phyloP scores from a whole-genome alignment of 306 rosid genomes.

The Vigna hirtella region DNA sequence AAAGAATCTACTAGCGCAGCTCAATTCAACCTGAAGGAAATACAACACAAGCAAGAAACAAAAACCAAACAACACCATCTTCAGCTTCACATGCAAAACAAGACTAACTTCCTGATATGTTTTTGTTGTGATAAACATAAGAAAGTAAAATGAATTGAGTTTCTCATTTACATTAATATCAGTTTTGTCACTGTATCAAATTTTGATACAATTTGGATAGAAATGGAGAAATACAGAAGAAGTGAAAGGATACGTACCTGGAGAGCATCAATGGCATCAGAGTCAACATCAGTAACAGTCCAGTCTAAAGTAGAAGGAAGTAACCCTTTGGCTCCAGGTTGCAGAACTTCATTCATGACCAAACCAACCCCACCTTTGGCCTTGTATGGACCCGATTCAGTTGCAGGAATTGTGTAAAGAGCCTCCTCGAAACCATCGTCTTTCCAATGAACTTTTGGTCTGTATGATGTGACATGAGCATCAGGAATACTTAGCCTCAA shows the following conservation, averaged over 20 bases:
- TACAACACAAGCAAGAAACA: not conserved
- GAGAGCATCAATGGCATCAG: conserved; percentile 89
- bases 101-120: not conserved
- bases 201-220: too few species aligned
- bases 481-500: conserved; percentile 80
- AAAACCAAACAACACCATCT: conserved; percentile 6
- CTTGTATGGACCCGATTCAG: conserved; percentile 49
- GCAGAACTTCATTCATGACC: conserved; percentile 65
- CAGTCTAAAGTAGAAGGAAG: conserved; percentile 70
- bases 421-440: conserved; percentile 88
- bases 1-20: conserved; percentile 53
- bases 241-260: conserved; percentile 68
- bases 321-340: conserved; percentile 59
- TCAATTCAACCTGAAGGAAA: conserved; percentile 55
- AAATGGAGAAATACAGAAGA: too few species aligned
- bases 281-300: conserved; percentile 82
- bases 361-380: conserved; percentile 85
- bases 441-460: conserved; percentile 88
- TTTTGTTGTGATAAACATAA: too few species aligned
- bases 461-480: conserved; percentile 90
- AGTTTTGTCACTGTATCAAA: too few species aligned
- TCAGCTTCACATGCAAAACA: not conserved
- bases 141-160: too few species aligned
- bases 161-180: too few species aligned
- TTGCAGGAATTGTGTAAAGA: conserved; percentile 71